Evolutionary conservation across 257 asterid species (phyloP), one percentile per base, ranked within the genome.

Genomic region (Solanum etuberosum): DNA sequence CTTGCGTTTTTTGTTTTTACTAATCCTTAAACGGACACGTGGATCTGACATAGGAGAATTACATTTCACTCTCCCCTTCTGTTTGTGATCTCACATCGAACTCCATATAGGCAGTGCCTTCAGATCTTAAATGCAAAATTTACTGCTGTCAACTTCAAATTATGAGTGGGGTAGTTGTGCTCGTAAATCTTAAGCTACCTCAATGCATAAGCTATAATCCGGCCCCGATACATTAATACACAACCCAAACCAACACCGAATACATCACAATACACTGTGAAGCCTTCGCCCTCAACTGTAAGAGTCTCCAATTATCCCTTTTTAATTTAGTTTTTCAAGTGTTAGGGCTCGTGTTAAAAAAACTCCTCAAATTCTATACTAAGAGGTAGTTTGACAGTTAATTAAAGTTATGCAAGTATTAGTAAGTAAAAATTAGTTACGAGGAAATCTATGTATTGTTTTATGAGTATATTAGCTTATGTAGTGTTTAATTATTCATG

Each of bases 231-330:
- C 23, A 16, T 16, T 16, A 51, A 51, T 51, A 16, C 18, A 51
- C 9, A 51, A 51, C 0, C 0, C 9, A 2, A 3, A 51, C 2
- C 1, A 51, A 18, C 9, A 9, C 0, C 1, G 1, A 0, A 51
- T 51, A 0, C 9, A 51, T 51, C 61, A 51, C 23, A 51, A 51
- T 51, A 51, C 4, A 51, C 9, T 51, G 9, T 51, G 6, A 51
- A 51, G 59, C n/a, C 1, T 51, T 51, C 2, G 1, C n/a, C 4
- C 61, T 51, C 2, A 6, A 21, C 0, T 2, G 23, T 4, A 51
- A 6, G 61, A 51, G 61, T 51, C 23, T 51, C 4, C 61, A 21
- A 6, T 51, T 7, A 51, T 51, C 4, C n/a, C 4, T 51, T 51
- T 16, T 51, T 18, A 51, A 6, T 51, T 51, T 51, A 51, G 1